Conservation (phyloP, 1,284 basidiomycete genomes). For the Neolentinus lepideus region DNA sequence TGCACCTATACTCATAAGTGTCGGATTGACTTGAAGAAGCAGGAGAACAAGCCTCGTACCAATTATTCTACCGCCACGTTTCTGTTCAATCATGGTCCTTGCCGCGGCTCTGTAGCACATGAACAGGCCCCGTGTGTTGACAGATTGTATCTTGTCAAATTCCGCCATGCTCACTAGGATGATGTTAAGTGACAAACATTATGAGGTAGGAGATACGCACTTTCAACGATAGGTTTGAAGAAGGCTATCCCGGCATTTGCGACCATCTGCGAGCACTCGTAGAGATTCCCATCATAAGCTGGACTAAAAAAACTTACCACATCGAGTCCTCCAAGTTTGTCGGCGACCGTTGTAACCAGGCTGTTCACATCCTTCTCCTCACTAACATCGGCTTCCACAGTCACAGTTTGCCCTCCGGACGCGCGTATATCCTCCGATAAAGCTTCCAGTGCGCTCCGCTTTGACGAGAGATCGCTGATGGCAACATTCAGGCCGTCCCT, state of each 20-base stretch:
- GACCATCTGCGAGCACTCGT: slow-evolving; percentile 18
- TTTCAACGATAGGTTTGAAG: slow-evolving; percentile 10
- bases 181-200: not conserved
- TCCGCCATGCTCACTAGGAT: slow-evolving; percentile 9
- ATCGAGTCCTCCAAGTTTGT: slow-evolving; percentile 20
- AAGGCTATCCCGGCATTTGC: slow-evolving; percentile 22
- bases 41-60: slow-evolving; percentile 12
- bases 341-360: slow-evolving; percentile 19
- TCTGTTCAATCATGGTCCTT: slow-evolving; percentile 31
- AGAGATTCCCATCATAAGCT: not conserved
- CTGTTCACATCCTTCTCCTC: slow-evolving; percentile 22
- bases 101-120: slow-evolving; percentile 32
- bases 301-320: slow-evolving; percentile 12
- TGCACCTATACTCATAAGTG: slow-evolving; percentile 28
- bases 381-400: slow-evolving; percentile 20
- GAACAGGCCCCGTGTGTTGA: slow-evolving; percentile 27
- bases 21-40: too few relatives aligned
- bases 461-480: slow-evolving; percentile 19
- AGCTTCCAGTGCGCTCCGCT: slow-evolving; percentile 11
- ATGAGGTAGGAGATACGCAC: not conserved
- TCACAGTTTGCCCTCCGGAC: slow-evolving; percentile 14
- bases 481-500: slow-evolving; percentile 19
- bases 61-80: slow-evolving; percentile 29
- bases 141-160: slow-evolving; percentile 21
- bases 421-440: slow-evolving; percentile 13